Evolutionary conservation across 1,139 yeast genomes (phyloP).

Genomic region (Nakaseomyces uthaithaninus): DNA sequence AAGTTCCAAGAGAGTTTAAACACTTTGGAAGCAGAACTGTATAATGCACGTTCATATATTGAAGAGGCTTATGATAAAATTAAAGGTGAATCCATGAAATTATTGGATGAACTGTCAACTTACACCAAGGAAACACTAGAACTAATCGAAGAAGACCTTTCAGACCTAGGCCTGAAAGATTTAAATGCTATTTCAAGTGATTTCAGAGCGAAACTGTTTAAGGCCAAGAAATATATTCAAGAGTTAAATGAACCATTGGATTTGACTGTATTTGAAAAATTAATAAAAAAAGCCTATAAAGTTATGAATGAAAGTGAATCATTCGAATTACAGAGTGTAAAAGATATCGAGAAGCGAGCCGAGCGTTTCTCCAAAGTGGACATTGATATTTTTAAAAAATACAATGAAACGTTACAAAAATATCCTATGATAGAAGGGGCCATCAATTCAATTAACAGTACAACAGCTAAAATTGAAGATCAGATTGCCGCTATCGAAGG

Average conservation of each 20-base stretch:
- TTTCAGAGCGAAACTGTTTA: conserved; percentile 27
- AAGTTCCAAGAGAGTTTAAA: conserved; percentile 46
- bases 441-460: conserved; percentile 10
- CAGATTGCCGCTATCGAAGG: conserved; percentile 9
- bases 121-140: conserved; percentile 48
- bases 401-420: conserved; percentile 10
- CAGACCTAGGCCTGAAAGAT: conserved; percentile 39
- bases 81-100: conserved; percentile 33
- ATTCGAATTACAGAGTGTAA: conserved; percentile 12
- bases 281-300: conserved; percentile 24
- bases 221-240: conserved; percentile 31
- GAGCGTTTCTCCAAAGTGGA: conserved; percentile 8
- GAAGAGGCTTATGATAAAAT: conserved; percentile 40
- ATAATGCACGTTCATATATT: conserved; percentile 46
- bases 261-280: conserved; percentile 33
- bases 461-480: conserved; percentile 5
- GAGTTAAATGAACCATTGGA: conserved; percentile 34
- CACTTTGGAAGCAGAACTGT: conserved; percentile 49
- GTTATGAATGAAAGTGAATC: conserved; percentile 10
- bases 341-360: conserved; percentile 13
- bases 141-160: conserved; percentile 76
- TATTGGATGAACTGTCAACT: conserved; percentile 34
- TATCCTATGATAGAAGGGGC: conserved; percentile 4
- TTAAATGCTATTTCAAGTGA: conserved; percentile 32
- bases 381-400: conserved; percentile 10